phyloP scores from a whole-genome alignment of 2,329 filamentous ascomycete genomes.

The Aurifilum marmelostoma region DNA sequence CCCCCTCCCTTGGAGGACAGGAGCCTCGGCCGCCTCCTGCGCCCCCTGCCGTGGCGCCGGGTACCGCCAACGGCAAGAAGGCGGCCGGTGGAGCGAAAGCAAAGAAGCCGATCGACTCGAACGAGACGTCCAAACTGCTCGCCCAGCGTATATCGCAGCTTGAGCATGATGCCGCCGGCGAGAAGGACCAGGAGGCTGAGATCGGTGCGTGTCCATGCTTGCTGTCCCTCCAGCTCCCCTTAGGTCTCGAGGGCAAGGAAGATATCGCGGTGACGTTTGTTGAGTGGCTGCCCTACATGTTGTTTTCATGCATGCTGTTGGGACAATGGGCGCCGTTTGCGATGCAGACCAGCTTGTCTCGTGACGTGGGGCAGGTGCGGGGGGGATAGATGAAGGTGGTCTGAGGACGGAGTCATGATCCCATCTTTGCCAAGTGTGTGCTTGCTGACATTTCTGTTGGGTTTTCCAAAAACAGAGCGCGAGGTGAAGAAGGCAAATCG shows the following conservation, averaged over 20 bases:
- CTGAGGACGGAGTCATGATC: not conserved
- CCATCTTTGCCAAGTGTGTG: not conserved
- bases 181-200: constrained; percentile 94
- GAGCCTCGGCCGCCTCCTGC: constrained; percentile 48
- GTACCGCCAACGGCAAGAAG: constrained; percentile 67
- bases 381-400: not conserved
- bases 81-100: constrained; percentile 70
- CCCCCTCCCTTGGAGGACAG: constrained; percentile 35
- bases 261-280: not conserved
- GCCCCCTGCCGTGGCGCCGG: constrained; percentile 56
- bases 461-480: constrained; percentile 77
- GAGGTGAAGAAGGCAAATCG: constrained; percentile 94
- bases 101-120: constrained; percentile 83
- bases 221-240: not conserved
- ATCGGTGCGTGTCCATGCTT: constrained; percentile 65
- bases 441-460: constrained; percentile 31
- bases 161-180: constrained; percentile 88
- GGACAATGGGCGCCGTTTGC: not conserved
- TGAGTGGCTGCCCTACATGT: not conserved
- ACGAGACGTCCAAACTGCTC: constrained; percentile 88
- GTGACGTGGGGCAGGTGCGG: not conserved
- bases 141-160: constrained; percentile 93
- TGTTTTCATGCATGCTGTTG: not conserved
- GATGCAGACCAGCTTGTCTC: not conserved
- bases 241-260: not conserved